Conservation (phyloP, 192 early-diverging fungal species). For the Podila horticola region DNA sequence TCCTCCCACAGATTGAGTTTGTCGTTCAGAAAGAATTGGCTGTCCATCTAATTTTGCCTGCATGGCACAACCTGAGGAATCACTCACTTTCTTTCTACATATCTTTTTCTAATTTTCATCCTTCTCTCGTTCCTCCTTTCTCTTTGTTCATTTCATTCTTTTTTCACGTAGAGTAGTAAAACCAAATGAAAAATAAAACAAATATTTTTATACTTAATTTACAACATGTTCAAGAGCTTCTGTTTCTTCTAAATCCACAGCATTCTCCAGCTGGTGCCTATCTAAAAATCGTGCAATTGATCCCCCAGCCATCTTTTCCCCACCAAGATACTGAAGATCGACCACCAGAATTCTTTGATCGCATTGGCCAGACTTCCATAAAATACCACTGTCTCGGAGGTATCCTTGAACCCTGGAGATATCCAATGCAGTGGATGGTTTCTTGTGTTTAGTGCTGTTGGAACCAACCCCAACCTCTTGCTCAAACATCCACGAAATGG, state of each 20-base stretch:
- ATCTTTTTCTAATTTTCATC: not conserved
- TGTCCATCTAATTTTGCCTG: not conserved
- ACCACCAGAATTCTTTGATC: constrained; percentile 3
- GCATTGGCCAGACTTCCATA: not conserved
- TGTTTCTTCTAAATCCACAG: constrained; percentile 17
- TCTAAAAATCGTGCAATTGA: constrained; percentile 3
- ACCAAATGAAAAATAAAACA: not conserved
- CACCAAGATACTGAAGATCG: constrained; percentile 12
- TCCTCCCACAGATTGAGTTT: constrained; percentile 10
- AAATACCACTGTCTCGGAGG: constrained; percentile 7
- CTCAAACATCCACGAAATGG: constrained; percentile 23
- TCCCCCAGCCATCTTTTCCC: constrained; percentile 17
- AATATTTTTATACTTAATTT: not conserved
- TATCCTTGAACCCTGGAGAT: constrained; percentile 1
- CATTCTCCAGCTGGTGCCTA: not conserved
- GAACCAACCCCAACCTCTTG: constrained; percentile 9
- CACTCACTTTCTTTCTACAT: constrained; percentile 9
- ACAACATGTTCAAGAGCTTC: constrained; percentile 6
- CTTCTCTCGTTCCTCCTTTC: not conserved
- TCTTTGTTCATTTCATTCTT: constrained; percentile 15
- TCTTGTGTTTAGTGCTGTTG: constrained; percentile 10
- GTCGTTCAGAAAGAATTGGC: constrained; percentile 5
- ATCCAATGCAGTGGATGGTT: not conserved
- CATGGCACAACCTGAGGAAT: not conserved
- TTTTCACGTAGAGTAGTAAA: constrained; percentile 9